A percentile compares a stretch with the other conserved stretches of the same genome.
Evolutionary conservation across 495 filamentous ascomycete species (phyloP).

Genomic region (Neurospora discreta): DNA sequence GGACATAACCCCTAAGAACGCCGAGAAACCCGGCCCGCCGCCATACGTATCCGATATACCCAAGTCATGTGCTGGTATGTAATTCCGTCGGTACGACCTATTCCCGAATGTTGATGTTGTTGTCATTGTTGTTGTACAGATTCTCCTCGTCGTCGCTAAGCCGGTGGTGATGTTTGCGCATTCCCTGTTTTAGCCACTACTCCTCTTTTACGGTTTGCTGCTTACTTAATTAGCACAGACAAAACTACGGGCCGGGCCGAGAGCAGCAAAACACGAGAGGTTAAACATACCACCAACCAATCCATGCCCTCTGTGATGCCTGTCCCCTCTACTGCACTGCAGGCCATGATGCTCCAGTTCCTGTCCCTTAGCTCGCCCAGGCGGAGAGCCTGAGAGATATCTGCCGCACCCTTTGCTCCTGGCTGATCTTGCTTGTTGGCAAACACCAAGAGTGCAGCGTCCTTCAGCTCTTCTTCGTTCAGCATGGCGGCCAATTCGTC

Average conservation of each 20-base stretch:
- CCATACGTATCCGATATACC: constrained; percentile 12
- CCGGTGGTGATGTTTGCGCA: background rate
- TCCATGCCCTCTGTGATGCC: constrained; percentile 97
- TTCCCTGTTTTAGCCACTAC: constrained; percentile 9
- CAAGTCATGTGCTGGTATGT: constrained; percentile 12
- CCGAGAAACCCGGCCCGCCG: constrained; percentile 7
- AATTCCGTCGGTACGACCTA: constrained; percentile 1
- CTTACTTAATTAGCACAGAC: constrained; percentile 11
- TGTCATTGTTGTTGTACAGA: constrained; percentile 18
- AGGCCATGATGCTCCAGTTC: constrained; percentile 98
- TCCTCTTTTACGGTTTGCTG: constrained; percentile 42
- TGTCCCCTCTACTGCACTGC: constrained; percentile 88
- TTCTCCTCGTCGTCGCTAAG: constrained; percentile 3
- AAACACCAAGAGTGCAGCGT: constrained; percentile 87
- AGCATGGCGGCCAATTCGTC: constrained; percentile 93
- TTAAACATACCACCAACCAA: constrained; percentile 83
- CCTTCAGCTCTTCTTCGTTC: constrained; percentile 89
- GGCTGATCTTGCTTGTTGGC: constrained; percentile 99
- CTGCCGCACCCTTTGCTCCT: constrained; percentile 89
- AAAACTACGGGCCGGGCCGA: background rate
- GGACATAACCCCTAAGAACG: constrained; percentile 5
- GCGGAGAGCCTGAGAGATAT: constrained; percentile 86
- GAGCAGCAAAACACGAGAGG: background rate
- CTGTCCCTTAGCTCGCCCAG: constrained; percentile 85
- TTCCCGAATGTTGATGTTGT: constrained; percentile 7